These are phyloP conservation scores for Leishmania tropica DNA, from an alignment of 208 protist genomes.

Conservation along the genomic window DNA sequence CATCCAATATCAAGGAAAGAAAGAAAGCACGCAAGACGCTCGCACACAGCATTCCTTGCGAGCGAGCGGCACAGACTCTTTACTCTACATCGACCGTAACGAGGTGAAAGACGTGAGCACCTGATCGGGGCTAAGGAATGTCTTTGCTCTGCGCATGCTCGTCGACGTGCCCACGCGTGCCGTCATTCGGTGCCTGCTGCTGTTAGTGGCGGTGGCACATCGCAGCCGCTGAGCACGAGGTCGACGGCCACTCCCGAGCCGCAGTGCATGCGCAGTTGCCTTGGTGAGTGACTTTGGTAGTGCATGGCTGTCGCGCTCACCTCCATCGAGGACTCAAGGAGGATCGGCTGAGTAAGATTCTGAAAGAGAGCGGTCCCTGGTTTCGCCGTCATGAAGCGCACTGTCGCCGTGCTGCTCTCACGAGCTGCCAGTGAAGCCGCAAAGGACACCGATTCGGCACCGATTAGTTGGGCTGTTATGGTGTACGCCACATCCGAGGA, in stretches of 20 bases:
- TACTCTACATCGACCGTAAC: background rate
- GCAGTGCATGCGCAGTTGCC: background rate
- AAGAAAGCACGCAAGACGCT: background rate
- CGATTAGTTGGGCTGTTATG: constrained; percentile 5
- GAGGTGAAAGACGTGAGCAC: background rate
- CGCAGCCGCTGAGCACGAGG: background rate
- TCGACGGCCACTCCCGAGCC: constrained; percentile 8
- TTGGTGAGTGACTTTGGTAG: constrained; percentile 1
- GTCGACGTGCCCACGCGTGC: too few relatives aligned
- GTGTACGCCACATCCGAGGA: constrained; percentile 12
- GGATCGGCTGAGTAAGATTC: background rate
- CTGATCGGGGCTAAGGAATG: background rate
- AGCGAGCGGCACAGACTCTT: background rate
- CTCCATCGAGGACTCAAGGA: constrained; percentile 8
- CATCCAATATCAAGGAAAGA: background rate
- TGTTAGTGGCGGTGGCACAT: background rate
- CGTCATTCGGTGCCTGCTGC: background rate
- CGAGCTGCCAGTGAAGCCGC: background rate
- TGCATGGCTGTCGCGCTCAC: background rate
- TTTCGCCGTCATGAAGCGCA: constrained; percentile 14
- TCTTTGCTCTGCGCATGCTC: background rate
- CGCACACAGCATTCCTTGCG: background rate
- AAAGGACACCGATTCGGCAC: background rate
- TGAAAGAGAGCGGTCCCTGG: constrained; percentile 1
- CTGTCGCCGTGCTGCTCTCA: background rate